Evolutionary conservation across 768 basidiomycete species (phyloP), one percentile per base, ranked within the genome.

Genomic region (Macrolepiota albuminosa): DNA sequence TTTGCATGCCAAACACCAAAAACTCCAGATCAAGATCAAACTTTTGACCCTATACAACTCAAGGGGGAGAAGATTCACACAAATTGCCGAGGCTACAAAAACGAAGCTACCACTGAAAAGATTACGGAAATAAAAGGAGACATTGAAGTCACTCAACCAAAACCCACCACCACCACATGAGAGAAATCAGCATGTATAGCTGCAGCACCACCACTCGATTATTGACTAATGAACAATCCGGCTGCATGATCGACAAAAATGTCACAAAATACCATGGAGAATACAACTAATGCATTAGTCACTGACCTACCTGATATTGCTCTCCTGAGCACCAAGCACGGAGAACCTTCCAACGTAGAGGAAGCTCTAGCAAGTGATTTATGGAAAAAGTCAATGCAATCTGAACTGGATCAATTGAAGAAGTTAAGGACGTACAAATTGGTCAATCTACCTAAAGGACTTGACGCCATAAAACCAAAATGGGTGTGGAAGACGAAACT

Each of bases 361-460:
- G 61, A 65, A 43, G 61, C 61, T 47, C 21, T 60, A 26, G 31
- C 45, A 24, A 52, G 21, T 29, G 16, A 57, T 0, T 39, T 69
- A 24, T 71, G 67, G 71, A 61, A 65, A 50, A 37, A 61, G 6
- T 68, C 67, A 9, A 68, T 73, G 66, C 59, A 70, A 11, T 54
- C 64, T 16, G 68, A 74, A 50, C 53, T 68, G 4, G 54, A 71
- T 66, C 64, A 64, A 14, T 58, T 73, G 1, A 48, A 67, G 26
- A 60, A 61, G n/a, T 69, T 73, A 48, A 68, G 67, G 1, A 73
- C 72, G 2, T 78, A 71, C 66, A 59, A 65, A 34, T 5, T 72
- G 0, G 65, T 61, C 0, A 62, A 75, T 4, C 47, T 67, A 36
- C 75, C 73, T 0, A 21, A 58, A 0, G 65, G 61, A 3, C 2